Conservation (phyloP, 768 basidiomycete species). For the Leccinum arenicola region DNA sequence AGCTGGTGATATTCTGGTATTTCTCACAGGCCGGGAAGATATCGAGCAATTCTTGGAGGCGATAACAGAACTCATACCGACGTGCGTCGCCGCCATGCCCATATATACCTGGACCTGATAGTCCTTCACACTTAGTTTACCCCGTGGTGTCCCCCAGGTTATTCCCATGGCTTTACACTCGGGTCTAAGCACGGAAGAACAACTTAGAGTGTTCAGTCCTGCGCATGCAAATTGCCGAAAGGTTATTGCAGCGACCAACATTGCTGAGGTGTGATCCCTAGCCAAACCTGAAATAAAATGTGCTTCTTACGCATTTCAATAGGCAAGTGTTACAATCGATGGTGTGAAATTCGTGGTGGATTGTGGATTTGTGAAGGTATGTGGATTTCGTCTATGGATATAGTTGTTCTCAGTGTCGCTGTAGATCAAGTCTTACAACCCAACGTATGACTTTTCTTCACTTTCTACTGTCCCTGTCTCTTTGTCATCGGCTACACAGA, state of each 20-base stretch:
- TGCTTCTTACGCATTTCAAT: neutral
- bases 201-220: conserved; percentile 80
- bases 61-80: conserved; percentile 72
- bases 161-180: conserved; percentile 81
- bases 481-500: conserved; percentile 84
- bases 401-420: neutral
- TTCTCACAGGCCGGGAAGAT: conserved; percentile 94
- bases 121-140: conserved; percentile 37
- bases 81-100: conserved; percentile 38
- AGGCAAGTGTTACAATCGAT: conserved; percentile 97
- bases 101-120: conserved; percentile 1
- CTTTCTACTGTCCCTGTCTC: conserved; percentile 83
- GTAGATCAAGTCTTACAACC: conserved; percentile 89
- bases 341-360: conserved; percentile 94
- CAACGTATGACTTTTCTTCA: conserved; percentile 79
- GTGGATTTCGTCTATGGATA: neutral
- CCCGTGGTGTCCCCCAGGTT: conserved; percentile 54
- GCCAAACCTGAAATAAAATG: neutral
- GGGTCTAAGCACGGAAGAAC: conserved; percentile 84
- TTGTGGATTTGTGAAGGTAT: conserved; percentile 91
- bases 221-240: conserved; percentile 78
- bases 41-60: conserved; percentile 87
- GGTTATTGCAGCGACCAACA: conserved; percentile 91
- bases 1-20: conserved; percentile 87
- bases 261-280: conserved; percentile 71